Percentiles rank a stretch among this genome's conserved stretches.
Evolutionary conservation across 2,329 filamentous ascomycete genomes (phyloP).

Genomic region (Aspergillus sergii): DNA sequence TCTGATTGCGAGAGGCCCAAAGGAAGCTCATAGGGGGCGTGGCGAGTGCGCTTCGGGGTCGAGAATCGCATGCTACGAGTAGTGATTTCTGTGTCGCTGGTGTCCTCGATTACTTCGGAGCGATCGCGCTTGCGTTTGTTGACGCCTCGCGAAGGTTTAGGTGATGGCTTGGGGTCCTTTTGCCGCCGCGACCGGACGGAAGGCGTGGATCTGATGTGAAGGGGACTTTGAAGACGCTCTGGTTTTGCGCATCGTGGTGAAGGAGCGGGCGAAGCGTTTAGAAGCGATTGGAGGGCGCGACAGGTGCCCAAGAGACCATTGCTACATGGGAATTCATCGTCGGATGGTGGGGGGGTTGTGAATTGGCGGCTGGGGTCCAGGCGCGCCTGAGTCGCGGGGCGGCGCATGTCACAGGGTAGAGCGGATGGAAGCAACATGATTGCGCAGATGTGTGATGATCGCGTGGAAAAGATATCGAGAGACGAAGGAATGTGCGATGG

Average conservation of each 20-base stretch:
- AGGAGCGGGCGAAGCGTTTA: constrained; percentile 43
- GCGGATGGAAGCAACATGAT: constrained; percentile 51
- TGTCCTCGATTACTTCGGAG: constrained; percentile 28
- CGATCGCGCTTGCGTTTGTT: constrained; percentile 44
- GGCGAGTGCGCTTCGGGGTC: constrained; percentile 50
- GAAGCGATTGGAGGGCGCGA: constrained; percentile 46
- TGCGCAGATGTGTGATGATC: constrained; percentile 9
- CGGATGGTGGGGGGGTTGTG: constrained; percentile 42
- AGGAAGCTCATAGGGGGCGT: constrained; percentile 47
- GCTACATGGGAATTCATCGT: constrained; percentile 35
- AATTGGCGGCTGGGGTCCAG: constrained; percentile 40
- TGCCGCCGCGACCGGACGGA: constrained; percentile 33
- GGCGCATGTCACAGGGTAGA: constrained; percentile 47
- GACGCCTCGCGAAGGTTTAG: constrained; percentile 32
- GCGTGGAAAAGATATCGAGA: not conserved
- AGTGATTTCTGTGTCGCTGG: constrained; percentile 19
- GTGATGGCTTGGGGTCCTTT: constrained; percentile 19
- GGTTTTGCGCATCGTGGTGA: constrained; percentile 38
- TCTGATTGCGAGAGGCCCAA: constrained; percentile 47
- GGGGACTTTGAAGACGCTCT: constrained; percentile 44
- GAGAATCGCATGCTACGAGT: constrained; percentile 31
- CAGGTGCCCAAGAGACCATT: constrained; percentile 46
- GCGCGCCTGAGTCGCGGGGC: constrained; percentile 33
- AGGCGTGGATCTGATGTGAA: constrained; percentile 34
- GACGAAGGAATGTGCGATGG: constrained; percentile 12